phyloP scores from a whole-genome alignment of 257 asterid genomes.

The Datura wrightii region DNA sequence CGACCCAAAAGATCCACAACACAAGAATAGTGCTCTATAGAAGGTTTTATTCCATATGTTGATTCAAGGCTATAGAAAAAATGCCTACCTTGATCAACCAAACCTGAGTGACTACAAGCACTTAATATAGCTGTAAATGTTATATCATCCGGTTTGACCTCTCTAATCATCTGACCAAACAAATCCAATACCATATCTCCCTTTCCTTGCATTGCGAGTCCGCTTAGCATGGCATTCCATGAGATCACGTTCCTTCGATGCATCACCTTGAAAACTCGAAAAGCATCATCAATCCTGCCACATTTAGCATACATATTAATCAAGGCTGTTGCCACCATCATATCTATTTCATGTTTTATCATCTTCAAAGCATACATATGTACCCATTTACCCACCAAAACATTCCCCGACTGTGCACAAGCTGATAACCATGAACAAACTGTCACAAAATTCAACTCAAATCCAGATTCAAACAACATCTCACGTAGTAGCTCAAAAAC shows the following conservation, averaged over 20 bases:
- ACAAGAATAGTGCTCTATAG: slow-evolving; percentile 80
- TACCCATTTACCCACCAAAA: slow-evolving; percentile 67
- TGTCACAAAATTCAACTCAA: slow-evolving; percentile 55
- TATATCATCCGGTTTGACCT: slow-evolving; percentile 64
- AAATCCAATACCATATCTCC: slow-evolving; percentile 55
- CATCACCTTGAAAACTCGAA: slow-evolving; percentile 55
- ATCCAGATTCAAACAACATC: slow-evolving; percentile 54
- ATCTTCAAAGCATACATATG: slow-evolving; percentile 60
- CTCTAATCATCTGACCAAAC: slow-evolving; percentile 66
- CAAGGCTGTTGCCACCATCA: slow-evolving; percentile 65
- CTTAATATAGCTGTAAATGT: slow-evolving; percentile 75
- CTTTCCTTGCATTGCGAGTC: slow-evolving; percentile 86
- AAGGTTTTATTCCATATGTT: slow-evolving; percentile 54
- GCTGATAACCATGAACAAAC: slow-evolving; percentile 66
- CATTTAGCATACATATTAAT: slow-evolving; percentile 92
- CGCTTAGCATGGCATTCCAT: slow-evolving; percentile 82
- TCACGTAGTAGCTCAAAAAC: slow-evolving; percentile 60
- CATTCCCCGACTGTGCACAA: slow-evolving; percentile 69
- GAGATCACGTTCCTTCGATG: slow-evolving; percentile 52
- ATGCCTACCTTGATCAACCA: slow-evolving; percentile 66
- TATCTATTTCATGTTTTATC: slow-evolving; percentile 44
- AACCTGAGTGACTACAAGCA: slow-evolving; percentile 89
- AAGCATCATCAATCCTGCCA: slow-evolving; percentile 62
- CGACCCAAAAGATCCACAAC: slow-evolving; percentile 82
- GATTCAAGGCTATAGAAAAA: slow-evolving; percentile 61